Percentiles rank a stretch among this genome's conserved stretches.
Evolutionary conservation across 176 grass and related monocot genomes (phyloP).

Genomic region (Guadua angustifolia): DNA sequence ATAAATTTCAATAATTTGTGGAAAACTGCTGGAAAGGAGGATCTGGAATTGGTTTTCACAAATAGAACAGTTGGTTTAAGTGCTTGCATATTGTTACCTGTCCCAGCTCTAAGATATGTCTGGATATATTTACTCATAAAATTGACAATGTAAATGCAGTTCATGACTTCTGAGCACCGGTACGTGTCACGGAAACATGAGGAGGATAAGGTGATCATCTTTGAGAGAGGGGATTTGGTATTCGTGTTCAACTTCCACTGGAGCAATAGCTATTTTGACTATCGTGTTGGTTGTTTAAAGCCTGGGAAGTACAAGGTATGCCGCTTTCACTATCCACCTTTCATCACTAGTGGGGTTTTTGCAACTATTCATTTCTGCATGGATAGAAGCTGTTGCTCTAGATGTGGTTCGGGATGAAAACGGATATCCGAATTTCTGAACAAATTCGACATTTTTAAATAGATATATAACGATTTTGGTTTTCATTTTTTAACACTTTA

Average conservation of each 20-base stretch:
- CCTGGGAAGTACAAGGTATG: constrained; percentile 95
- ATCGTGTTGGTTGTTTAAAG: constrained; percentile 79
- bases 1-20: constrained; percentile 6
- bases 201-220: constrained; percentile 87
- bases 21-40: constrained; percentile 11
- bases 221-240: constrained; percentile 86
- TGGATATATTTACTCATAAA: constrained; percentile 38
- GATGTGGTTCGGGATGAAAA: too few relatives aligned
- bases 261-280: constrained; percentile 87
- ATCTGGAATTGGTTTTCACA: constrained; percentile 11
- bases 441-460: too few relatives aligned
- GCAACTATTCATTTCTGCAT: neutral
- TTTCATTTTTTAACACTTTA: too few relatives aligned
- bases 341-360: neutral
- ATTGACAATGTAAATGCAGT: constrained; percentile 63
- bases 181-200: constrained; percentile 94
- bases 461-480: too few relatives aligned
- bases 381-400: constrained; percentile 23
- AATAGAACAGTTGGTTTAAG: constrained; percentile 6
- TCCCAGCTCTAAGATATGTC: neutral
- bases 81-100: neutral
- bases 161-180: constrained; percentile 93
- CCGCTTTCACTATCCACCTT: constrained; percentile 4
- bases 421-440: too few relatives aligned
- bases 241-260: constrained; percentile 99